Evolutionary conservation across 495 filamentous ascomycete species (phyloP), one percentile per base, ranked within the genome.

Genomic region (Parmelia sp.): DNA sequence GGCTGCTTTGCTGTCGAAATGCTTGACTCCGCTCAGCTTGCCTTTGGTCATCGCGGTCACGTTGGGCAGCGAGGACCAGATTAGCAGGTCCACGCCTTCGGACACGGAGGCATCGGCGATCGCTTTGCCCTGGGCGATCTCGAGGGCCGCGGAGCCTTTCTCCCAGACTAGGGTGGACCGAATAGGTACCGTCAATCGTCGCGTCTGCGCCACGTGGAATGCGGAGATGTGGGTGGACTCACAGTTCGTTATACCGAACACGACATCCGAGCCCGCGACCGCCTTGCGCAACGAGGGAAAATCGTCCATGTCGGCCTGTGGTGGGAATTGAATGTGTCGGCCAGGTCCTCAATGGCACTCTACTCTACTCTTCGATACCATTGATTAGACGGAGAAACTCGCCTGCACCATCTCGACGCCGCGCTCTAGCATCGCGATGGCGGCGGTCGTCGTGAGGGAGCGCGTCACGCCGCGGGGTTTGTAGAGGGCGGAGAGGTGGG

Each of bases 181-280:
- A n/a, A n/a, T n/a, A n/a, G n/a, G n/a, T n/a, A n/a, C n/a, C n/a
- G n/a, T n/a, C n/a, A n/a, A n/a, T n/a, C n/a, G 35, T 36, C 35
- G 10, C 35, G 35, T 36, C 4, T 36, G 5, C 35, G 35, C 10
- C 35, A 36, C 5, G 10, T 36, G 10, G n/a, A n/a, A n/a, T 37
- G 36, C 11, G 11, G 36, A 37, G 36, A 37, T 11, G 11, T 37
- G 6, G 11, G 36, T 37, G 6, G 36, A 15, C 39, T 40, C 14
- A 40, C 39, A 40, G 71, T 84, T 83, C 21, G 85, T 87, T n/a
- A 86, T 75, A 27, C 70, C 77, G 70, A 80, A 89, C 63, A 87
- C 78, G 19, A 75, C 79, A 74, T 82, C 71, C 1, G 84, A 77
- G 40, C 80, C 83, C 23, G 74, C 71, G 59, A 88, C 65, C 27